Evolutionary conservation across 768 basidiomycete genomes (phyloP).

Genomic region (Hortiboletus campestris): DNA sequence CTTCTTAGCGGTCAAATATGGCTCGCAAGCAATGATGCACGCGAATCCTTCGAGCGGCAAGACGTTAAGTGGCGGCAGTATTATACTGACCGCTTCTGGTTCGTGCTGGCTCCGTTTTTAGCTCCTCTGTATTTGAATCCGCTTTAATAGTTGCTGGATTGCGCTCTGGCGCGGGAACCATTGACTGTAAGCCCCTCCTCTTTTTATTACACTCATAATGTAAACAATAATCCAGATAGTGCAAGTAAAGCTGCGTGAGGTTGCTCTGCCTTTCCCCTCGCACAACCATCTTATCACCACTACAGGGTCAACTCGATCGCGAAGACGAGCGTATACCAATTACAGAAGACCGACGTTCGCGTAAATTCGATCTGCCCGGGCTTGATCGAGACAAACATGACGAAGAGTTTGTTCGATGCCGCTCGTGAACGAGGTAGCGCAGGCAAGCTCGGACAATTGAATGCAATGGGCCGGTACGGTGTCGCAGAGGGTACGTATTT

Average conservation of each 20-base stretch:
- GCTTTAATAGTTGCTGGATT: conserved; percentile 72
- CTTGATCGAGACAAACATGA: conserved; percentile 93
- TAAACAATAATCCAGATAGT: conserved; percentile 56
- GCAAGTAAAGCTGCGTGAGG: conserved; percentile 91
- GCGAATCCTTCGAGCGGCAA: conserved; percentile 69
- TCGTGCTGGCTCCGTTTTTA: conserved; percentile 22
- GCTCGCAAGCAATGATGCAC: conserved; percentile 76
- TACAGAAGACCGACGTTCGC: conserved; percentile 79
- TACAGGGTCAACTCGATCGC: conserved; percentile 84
- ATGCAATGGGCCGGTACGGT: conserved; percentile 81
- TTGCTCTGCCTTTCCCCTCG: background rate
- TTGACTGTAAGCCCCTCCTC: conserved; percentile 62
- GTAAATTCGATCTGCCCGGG: conserved; percentile 92
- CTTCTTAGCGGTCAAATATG: conserved; percentile 88
- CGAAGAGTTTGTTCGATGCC: conserved; percentile 67
- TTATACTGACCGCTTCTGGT: conserved; percentile 87
- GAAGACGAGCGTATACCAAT: conserved; percentile 75
- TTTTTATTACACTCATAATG: background rate
- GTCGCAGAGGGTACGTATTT: conserved; percentile 63
- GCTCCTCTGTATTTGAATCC: background rate
- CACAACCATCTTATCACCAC: conserved; percentile 4
- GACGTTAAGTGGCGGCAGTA: conserved; percentile 68
- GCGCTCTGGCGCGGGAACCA: conserved; percentile 74
- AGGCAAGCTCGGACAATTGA: conserved; percentile 74
- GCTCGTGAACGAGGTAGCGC: conserved; percentile 75